phyloP scores from a whole-genome alignment of 2,329 filamentous ascomycete species.

The Fusarium incarnatum region DNA sequence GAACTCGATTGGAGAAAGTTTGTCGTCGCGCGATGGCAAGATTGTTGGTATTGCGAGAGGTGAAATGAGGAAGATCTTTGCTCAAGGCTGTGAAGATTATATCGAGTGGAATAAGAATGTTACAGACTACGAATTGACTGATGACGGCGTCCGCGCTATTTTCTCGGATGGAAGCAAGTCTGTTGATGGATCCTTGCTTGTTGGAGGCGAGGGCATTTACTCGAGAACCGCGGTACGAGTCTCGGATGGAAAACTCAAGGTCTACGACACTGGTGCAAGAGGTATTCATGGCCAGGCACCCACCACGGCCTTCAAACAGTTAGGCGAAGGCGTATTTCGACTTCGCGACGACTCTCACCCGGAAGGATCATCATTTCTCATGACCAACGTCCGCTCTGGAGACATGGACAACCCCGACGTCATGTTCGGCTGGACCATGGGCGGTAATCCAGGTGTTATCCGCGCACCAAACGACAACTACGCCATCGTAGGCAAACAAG shows the following conservation, averaged over 20 bases:
- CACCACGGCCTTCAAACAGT: conserved; percentile 67
- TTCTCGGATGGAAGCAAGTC: conserved; percentile 72
- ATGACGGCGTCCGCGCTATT: conserved; percentile 64
- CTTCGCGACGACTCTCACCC: conserved; percentile 62
- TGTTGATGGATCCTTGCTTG: conserved; percentile 67
- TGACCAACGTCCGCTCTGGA: conserved; percentile 71
- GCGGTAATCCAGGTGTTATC: conserved; percentile 67
- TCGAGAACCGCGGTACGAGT: conserved; percentile 71
- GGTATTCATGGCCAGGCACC: conserved; percentile 75
- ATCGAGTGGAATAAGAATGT: conserved; percentile 69
- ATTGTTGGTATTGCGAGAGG: conserved; percentile 71
- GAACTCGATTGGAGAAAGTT: conserved; percentile 45
- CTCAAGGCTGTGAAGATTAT: conserved; percentile 65
- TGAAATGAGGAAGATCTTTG: conserved; percentile 70
- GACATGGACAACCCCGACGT: conserved; percentile 69
- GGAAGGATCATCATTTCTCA: conserved; percentile 63
- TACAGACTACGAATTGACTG: conserved; percentile 67
- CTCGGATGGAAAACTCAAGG: conserved; percentile 67
- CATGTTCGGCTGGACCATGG: conserved; percentile 74
- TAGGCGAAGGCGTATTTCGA: conserved; percentile 73
- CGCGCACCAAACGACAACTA: conserved; percentile 69
- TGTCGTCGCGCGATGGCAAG: conserved; percentile 67
- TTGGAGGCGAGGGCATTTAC: conserved; percentile 73
- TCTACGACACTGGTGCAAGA: conserved; percentile 71
- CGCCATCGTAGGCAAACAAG: conserved; percentile 65